phyloP scores from a whole-genome alignment of 768 basidiomycete genomes.

The Plicaturopsis crispa region DNA sequence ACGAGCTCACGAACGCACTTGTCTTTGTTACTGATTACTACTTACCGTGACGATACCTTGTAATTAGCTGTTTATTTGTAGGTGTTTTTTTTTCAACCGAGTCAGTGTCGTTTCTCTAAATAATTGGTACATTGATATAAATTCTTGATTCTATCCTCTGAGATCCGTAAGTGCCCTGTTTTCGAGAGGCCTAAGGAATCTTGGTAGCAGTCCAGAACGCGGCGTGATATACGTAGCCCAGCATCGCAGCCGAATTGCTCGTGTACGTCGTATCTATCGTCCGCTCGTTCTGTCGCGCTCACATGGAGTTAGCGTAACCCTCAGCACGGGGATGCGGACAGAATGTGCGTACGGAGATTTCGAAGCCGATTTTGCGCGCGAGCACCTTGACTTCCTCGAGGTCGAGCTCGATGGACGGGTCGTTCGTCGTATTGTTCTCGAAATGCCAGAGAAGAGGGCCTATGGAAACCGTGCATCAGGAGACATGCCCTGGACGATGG shows the following conservation, averaged over 20 bases:
- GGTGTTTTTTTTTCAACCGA: too few relatives aligned
- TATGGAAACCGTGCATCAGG: slow-evolving; percentile 14
- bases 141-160: too few relatives aligned
- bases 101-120: too few relatives aligned
- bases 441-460: slow-evolving; percentile 97
- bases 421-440: slow-evolving; percentile 79
- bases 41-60: too few relatives aligned
- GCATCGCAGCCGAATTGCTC: slow-evolving; percentile 71
- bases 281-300: slow-evolving; percentile 77
- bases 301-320: background rate
- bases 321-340: background rate
- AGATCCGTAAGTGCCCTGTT: too few relatives aligned
- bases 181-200: too few relatives aligned
- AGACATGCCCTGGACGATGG: background rate
- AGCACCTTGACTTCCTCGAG: slow-evolving; percentile 84
- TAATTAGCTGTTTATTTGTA: too few relatives aligned
- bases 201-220: slow-evolving; percentile 79
- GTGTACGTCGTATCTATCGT: slow-evolving; percentile 83
- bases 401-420: slow-evolving; percentile 80
- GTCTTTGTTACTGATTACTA: too few relatives aligned
- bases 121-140: too few relatives aligned
- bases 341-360: slow-evolving; percentile 55
- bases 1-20: too few relatives aligned
- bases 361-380: slow-evolving; percentile 70
- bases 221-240: slow-evolving; percentile 78